These are phyloP conservation scores for Metschnikowia continentalis DNA, from an alignment of 805 yeast species.

Conservation along the genomic window DNA sequence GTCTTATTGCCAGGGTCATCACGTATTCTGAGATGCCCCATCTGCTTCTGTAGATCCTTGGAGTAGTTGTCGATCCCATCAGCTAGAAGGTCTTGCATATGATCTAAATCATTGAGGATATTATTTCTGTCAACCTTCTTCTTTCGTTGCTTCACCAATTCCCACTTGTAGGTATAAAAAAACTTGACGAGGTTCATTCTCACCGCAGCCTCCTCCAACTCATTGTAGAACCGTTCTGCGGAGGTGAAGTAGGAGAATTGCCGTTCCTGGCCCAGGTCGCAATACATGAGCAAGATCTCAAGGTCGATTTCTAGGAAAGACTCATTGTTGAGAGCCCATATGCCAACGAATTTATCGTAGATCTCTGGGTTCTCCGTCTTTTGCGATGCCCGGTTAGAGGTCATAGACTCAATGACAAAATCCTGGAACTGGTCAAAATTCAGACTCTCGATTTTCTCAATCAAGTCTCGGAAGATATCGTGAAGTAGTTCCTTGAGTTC, in stretches of 20 bases:
- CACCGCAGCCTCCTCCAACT: conserved; percentile 12
- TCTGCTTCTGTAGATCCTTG: not conserved
- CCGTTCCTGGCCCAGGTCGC: conserved; percentile 3
- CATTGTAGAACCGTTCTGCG: conserved; percentile 1
- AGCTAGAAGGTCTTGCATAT: not conserved
- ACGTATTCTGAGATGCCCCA: conserved; percentile 1
- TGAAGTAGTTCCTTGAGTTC: conserved; percentile 5
- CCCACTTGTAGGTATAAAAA: conserved; percentile 7
- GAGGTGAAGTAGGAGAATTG: conserved; percentile 6
- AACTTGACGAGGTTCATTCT: conserved; percentile 13
- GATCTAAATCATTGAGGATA: conserved; percentile 1
- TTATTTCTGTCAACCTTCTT: not conserved
- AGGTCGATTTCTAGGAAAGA: conserved; percentile 8
- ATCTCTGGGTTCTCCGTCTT: conserved; percentile 7
- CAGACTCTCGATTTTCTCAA: conserved; percentile 12
- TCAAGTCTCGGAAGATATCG: conserved; percentile 9
- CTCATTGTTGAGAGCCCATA: conserved; percentile 12
- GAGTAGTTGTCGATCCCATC: not conserved
- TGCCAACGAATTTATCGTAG: conserved; percentile 5
- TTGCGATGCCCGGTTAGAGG: not conserved
- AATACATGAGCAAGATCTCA: conserved; percentile 7
- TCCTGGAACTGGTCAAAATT: conserved; percentile 16
- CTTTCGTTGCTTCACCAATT: conserved; percentile 2
- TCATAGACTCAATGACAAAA: conserved; percentile 10
- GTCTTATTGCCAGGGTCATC: not conserved